Evolutionary conservation across 1,139 yeast genomes (phyloP).

Genomic region (Saccharomyces pastorianus): DNA sequence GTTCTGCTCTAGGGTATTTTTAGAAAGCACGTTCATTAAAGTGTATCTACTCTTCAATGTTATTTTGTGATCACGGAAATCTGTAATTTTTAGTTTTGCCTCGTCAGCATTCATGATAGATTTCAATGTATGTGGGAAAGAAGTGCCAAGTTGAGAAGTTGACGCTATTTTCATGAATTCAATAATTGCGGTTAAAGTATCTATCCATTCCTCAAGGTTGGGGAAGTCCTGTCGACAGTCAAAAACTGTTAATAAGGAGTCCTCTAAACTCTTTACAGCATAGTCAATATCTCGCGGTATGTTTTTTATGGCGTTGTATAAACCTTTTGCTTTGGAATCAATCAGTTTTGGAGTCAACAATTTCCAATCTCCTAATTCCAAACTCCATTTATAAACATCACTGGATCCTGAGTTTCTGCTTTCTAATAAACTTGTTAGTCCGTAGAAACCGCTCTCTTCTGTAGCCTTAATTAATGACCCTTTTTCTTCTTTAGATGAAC

Average conservation of each 20-base stretch:
- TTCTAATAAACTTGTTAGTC: conserved; percentile 18
- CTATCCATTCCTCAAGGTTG: conserved; percentile 7
- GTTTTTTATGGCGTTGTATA: conserved; percentile 19
- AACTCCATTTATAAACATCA: conserved; percentile 21
- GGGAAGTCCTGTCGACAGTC: conserved; percentile 2
- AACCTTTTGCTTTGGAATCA: conserved; percentile 13
- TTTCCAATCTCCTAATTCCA: conserved; percentile 26
- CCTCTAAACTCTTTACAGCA: conserved; percentile 4
- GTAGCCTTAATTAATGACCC: conserved; percentile 15
- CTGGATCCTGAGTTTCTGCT: neutral
- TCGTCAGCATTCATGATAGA: conserved; percentile 5
- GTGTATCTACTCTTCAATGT: conserved; percentile 15
- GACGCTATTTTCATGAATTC: neutral
- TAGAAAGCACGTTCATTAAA: conserved; percentile 9
- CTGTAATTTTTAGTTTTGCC: conserved; percentile 4
- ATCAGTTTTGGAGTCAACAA: conserved; percentile 18
- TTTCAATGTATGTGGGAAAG: neutral
- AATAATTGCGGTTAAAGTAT: neutral
- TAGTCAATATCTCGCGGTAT: conserved; percentile 3
- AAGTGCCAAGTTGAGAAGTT: neutral
- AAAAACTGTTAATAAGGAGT: conserved; percentile 3
- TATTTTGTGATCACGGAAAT: conserved; percentile 14
- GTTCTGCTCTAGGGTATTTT: neutral
- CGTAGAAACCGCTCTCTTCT: conserved; percentile 23
- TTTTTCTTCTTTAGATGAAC: conserved; percentile 41